phyloP scores from a whole-genome alignment of 176 grass and related monocot genomes.

The Tuctoria greenei region DNA sequence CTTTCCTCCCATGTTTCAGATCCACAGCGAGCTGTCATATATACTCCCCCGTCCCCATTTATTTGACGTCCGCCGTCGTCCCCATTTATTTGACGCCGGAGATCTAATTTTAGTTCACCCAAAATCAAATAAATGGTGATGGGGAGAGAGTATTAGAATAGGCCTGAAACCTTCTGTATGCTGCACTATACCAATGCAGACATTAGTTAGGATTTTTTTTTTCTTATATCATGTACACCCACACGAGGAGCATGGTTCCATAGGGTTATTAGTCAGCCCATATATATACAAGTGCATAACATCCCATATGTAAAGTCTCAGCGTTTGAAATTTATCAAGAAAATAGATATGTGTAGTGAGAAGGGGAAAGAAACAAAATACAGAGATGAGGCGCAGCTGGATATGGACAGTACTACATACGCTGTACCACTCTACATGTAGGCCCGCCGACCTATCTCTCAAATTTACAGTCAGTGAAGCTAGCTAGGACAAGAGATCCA shows the following conservation, averaged over 20 bases:
- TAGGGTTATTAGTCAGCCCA: constrained; percentile 8
- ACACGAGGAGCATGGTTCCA: not conserved
- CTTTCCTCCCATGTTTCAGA: constrained; percentile 36
- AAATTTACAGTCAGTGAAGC: constrained; percentile 36
- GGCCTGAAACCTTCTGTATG: not conserved
- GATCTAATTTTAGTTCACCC: too few relatives aligned
- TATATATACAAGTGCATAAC: not conserved
- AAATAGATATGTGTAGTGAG: not conserved
- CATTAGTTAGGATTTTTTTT: not conserved
- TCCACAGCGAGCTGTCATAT: constrained; percentile 25
- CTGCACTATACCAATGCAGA: constrained; percentile 1
- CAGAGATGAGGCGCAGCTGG: constrained; percentile 47
- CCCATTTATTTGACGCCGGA: too few relatives aligned
- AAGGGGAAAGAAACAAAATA: constrained; percentile 36
- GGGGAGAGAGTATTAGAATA: too few relatives aligned
- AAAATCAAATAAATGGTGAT: too few relatives aligned
- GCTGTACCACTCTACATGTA: constrained; percentile 52
- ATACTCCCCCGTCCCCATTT: not conserved
- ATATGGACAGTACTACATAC: constrained; percentile 45
- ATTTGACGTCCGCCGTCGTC: too few relatives aligned
- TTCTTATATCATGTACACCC: not conserved
- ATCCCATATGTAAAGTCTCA: not conserved
- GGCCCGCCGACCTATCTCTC: constrained; percentile 36
- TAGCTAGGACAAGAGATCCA: constrained; percentile 44
- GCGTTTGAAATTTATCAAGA: not conserved